A percentile compares a stretch with the other conserved stretches of the same genome.
Conservation (phyloP, 2,329 filamentous ascomycete genomes). For the Trichoderma sp. region DNA sequence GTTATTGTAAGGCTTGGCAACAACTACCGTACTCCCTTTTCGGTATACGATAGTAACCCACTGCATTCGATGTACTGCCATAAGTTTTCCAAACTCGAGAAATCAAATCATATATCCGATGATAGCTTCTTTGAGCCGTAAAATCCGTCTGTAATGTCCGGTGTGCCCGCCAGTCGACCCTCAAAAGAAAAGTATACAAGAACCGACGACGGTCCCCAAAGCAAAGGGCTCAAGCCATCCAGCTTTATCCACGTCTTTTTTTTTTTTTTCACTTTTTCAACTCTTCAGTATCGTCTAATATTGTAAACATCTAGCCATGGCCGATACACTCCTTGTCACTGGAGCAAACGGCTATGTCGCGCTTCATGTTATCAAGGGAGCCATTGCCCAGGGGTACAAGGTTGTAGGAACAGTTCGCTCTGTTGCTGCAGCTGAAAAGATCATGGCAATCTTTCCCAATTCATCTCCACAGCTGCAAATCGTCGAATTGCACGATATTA, state of each 20-base stretch:
- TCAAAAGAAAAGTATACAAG: background rate
- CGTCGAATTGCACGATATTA: background rate
- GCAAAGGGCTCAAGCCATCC: background rate
- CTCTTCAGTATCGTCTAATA: background rate
- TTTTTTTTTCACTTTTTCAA: background rate
- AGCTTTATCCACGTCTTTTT: background rate
- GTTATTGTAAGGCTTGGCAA: no score
- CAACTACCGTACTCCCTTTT: no score
- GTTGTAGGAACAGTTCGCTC: background rate
- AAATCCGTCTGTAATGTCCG: background rate
- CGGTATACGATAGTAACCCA: no score
- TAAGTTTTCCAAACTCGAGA: no score
- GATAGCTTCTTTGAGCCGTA: background rate
- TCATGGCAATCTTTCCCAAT: background rate
- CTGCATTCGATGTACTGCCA: no score
- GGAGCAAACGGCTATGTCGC: constrained; percentile 5
- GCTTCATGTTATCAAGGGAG: background rate
- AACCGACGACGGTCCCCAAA: background rate
- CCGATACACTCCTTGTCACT: background rate
- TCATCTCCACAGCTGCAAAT: background rate
- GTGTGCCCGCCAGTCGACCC: background rate
- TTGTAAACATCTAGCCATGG: background rate
- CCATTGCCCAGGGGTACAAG: background rate
- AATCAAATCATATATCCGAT: no score
- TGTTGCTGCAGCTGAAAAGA: background rate